Percentiles rank a stretch among this genome's conserved stretches.
These are phyloP conservation scores for Pleurotus salmoneostramineus DNA, from an alignment of 768 basidiomycete species.

Conservation along the genomic window DNA sequence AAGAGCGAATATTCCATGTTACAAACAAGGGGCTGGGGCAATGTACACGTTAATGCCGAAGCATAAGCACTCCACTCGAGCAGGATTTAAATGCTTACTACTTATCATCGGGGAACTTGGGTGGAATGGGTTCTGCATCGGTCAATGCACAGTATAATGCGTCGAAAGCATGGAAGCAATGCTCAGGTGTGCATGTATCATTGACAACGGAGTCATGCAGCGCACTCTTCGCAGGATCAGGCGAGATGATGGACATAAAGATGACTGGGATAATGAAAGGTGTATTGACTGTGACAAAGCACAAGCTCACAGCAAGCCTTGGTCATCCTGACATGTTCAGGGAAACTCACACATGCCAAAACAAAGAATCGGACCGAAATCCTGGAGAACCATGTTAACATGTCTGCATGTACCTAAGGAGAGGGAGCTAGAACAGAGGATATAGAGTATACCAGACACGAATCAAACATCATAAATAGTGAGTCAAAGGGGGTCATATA, in stretches of 20 bases:
- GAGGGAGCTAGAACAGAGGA: not conserved
- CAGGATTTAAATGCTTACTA: conserved; percentile 49
- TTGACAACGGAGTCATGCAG: conserved; percentile 29
- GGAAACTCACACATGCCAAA: not conserved
- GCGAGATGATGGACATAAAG: conserved; percentile 54
- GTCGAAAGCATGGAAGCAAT: conserved; percentile 83
- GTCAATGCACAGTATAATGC: conserved; percentile 76
- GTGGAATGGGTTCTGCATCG: conserved; percentile 47
- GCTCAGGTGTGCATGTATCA: conserved; percentile 61
- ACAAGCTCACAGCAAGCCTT: not conserved
- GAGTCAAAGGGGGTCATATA: not conserved
- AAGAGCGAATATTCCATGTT: conserved; percentile 84
- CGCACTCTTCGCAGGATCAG: conserved; percentile 39
- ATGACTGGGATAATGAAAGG: conserved; percentile 6
- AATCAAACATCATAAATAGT: not conserved
- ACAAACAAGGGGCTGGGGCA: conserved; percentile 84
- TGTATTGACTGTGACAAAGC: too few relatives aligned
- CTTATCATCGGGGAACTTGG: conserved; percentile 68
- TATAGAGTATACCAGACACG: not conserved
- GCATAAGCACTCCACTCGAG: not conserved
- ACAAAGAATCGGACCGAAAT: not conserved
- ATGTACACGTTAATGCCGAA: not conserved
- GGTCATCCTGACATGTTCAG: not conserved
- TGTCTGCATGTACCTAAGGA: not conserved
- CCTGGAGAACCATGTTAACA: not conserved